Percentiles rank a stretch among this genome's conserved stretches.
These are phyloP conservation scores for Capsella rubella DNA, from an alignment of 441 rosid species.

Conservation along the genomic window DNA sequence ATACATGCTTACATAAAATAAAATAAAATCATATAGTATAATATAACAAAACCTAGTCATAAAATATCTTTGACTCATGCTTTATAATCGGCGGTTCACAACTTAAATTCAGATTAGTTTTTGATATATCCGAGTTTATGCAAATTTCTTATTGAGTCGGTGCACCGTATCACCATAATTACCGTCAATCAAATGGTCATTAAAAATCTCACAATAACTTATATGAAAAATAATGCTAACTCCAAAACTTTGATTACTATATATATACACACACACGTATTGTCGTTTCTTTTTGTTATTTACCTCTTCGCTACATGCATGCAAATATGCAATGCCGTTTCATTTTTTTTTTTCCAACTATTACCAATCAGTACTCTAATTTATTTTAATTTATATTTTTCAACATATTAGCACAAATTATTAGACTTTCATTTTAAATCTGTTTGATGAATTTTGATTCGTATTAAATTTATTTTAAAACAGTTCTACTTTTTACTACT, in stretches of 20 bases:
- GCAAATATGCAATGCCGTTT: neutral
- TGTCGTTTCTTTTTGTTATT: too few species aligned
- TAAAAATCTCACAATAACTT: neutral
- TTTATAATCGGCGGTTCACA: neutral
- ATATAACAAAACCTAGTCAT: neutral
- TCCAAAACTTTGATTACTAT: neutral
- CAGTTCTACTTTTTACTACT: too few species aligned
- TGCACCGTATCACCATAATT: slow-evolving; percentile 6
- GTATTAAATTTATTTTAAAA: too few species aligned
- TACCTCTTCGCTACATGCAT: neutral
- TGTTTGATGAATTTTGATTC: too few species aligned
- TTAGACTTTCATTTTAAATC: too few species aligned
- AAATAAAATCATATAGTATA: neutral
- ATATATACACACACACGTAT: too few species aligned
- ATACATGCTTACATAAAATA: neutral
- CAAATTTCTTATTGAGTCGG: neutral
- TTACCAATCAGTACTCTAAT: neutral
- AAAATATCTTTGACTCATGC: slow-evolving; percentile 5
- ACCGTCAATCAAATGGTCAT: neutral
- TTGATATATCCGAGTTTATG: neutral
- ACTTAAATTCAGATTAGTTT: neutral
- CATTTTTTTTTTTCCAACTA: neutral
- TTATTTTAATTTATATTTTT: too few species aligned
- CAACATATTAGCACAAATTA: too few species aligned
- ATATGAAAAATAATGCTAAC: neutral